phyloP scores from a whole-genome alignment of 2,329 filamentous ascomycete genomes.

The Penicillium sp. region DNA sequence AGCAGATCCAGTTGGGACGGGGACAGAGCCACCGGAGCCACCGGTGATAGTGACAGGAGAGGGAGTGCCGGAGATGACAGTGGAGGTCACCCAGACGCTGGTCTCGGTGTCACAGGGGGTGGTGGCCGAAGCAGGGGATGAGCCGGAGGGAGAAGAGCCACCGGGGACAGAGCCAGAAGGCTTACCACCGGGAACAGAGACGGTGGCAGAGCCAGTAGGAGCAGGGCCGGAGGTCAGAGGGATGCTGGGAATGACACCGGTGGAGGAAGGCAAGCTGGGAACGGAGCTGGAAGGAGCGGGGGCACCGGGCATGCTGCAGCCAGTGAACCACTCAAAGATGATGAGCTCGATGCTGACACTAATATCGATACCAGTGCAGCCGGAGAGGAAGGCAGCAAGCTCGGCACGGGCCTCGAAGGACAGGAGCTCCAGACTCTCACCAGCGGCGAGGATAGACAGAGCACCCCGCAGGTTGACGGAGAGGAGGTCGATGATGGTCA shows the following conservation, averaged over 20 bases:
- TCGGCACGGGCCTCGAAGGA: constrained; percentile 35
- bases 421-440: constrained; percentile 33
- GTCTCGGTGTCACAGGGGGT: constrained; percentile 21
- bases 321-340: constrained; percentile 42
- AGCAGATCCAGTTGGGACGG: constrained; percentile 7
- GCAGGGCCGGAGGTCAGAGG: constrained; percentile 5
- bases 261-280: constrained; percentile 19
- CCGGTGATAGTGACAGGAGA: not conserved
- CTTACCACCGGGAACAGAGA: not conserved
- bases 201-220: constrained; percentile 6
- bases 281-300: constrained; percentile 18
- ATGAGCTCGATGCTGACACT: constrained; percentile 50
- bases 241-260: constrained; percentile 8
- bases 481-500: constrained; percentile 27
- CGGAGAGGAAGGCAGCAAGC: constrained; percentile 37
- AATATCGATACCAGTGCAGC: constrained; percentile 24
- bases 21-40: constrained; percentile 1
- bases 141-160: constrained; percentile 1
- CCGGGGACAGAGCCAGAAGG: constrained; percentile 3
- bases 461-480: constrained; percentile 34
- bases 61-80: constrained; percentile 9
- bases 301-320: constrained; percentile 28
- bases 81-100: constrained; percentile 9
- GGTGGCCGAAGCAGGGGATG: constrained; percentile 6
- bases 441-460: constrained; percentile 30